A percentile compares a stretch with the other conserved stretches of the same genome.
These are phyloP conservation scores for Scedosporium minutisporum DNA, from an alignment of 2,329 filamentous ascomycete genomes.

Conservation along the genomic window DNA sequence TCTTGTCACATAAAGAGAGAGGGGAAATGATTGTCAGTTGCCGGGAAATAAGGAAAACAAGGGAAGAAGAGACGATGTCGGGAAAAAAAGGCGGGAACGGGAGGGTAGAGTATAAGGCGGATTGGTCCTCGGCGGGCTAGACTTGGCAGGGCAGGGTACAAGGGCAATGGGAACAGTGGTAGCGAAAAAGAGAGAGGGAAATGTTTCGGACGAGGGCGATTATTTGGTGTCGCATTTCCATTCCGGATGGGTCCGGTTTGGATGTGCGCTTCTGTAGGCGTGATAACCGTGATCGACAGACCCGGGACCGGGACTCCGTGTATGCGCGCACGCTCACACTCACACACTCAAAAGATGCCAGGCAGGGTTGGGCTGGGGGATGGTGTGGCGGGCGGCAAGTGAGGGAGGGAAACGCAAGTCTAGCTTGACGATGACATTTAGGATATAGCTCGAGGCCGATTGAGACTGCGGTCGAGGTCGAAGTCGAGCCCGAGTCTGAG, in stretches of 20 bases:
- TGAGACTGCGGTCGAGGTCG: no score
- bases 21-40: not conserved
- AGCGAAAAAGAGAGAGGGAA: not conserved
- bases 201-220: slow-evolving; percentile 5
- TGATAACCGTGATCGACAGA: slow-evolving; percentile 9
- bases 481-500: no score
- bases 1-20: not conserved
- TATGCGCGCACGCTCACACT: not conserved
- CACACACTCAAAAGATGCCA: not conserved
- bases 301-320: slow-evolving; percentile 4
- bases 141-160: not conserved
- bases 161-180: not conserved
- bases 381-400: not conserved
- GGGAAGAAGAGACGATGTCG: slow-evolving; percentile 9
- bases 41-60: slow-evolving; percentile 6
- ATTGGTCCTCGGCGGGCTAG: not conserved
- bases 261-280: slow-evolving; percentile 5
- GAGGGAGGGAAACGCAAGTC: no score
- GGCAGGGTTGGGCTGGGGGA: not conserved
- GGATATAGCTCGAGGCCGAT: no score
- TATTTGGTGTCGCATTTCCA: slow-evolving; percentile 2
- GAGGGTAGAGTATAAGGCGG: slow-evolving; percentile 5
- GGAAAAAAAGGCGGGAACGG: slow-evolving; percentile 4
- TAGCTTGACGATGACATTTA: no score
- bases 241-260: slow-evolving; percentile 4